phyloP scores from a whole-genome alignment of 2,329 filamentous ascomycete genomes.

The Grosmannia clavigera region DNA sequence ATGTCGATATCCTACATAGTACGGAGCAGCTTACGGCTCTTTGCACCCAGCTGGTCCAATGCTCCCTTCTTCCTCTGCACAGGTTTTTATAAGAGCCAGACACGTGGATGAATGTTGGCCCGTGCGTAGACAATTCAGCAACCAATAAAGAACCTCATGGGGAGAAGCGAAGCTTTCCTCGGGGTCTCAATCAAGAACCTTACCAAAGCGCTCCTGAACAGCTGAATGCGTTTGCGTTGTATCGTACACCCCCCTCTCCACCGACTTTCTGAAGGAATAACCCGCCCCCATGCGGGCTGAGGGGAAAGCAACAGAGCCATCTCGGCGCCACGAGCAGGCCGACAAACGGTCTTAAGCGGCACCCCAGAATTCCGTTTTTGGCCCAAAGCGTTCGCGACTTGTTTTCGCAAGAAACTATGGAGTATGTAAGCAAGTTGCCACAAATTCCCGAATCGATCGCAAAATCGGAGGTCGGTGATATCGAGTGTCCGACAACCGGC shows the following conservation, averaged over 20 bases:
- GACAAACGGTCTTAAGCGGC: neutral
- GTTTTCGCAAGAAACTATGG: too few species aligned
- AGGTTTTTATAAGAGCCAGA: neutral
- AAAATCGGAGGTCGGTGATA: neutral
- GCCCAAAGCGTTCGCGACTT: too few species aligned
- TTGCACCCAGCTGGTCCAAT: too few species aligned
- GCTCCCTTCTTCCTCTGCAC: too few species aligned
- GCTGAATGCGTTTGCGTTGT: too few species aligned
- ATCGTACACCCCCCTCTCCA: too few species aligned
- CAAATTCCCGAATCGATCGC: too few species aligned
- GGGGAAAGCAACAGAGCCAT: neutral
- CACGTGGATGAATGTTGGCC: neutral
- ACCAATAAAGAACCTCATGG: neutral
- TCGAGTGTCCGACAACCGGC: neutral
- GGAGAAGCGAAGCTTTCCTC: neutral
- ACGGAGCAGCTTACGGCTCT: too few species aligned
- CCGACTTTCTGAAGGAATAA: neutral
- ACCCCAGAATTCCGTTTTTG: neutral
- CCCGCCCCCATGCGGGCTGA: neutral
- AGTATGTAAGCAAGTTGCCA: too few species aligned
- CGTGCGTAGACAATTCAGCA: neutral
- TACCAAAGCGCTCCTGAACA: too few species aligned
- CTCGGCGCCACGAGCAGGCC: neutral
- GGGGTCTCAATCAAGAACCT: neutral
- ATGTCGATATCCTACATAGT: too few species aligned